phyloP scores from a whole-genome alignment of 2,329 filamentous ascomycete species.

The Trichophyton schoenleinii region DNA sequence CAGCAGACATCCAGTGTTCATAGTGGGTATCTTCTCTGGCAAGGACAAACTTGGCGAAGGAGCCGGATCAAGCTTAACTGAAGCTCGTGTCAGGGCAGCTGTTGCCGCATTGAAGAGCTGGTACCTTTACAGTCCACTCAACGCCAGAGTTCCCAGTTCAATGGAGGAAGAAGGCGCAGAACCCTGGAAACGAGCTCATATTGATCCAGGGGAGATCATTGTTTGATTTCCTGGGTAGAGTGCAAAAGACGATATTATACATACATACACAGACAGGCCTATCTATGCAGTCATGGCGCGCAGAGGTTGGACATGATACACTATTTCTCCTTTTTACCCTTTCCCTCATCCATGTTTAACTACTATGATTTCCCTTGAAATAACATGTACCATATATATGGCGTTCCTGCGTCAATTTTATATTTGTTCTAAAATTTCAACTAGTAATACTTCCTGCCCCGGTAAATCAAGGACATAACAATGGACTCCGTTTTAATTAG shows the following conservation, averaged over 20 bases:
- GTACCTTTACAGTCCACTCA: conserved; percentile 82
- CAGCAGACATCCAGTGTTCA: conserved; percentile 76
- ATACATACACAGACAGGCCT: background rate
- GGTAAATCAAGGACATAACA: too few relatives aligned
- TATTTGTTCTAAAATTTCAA: background rate
- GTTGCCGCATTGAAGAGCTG: conserved; percentile 81
- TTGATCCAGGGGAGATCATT: conserved; percentile 61
- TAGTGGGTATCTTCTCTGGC: conserved; percentile 89
- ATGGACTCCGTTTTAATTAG: too few relatives aligned
- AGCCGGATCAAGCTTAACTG: conserved; percentile 62
- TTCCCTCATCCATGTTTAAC: conserved; percentile 7
- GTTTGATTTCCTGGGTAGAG: conserved; percentile 23
- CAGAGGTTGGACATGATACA: background rate
- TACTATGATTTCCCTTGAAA: conserved; percentile 17
- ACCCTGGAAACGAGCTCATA: conserved; percentile 54
- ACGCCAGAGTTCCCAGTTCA: conserved; percentile 56
- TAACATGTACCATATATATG: conserved; percentile 15
- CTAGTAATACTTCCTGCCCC: too few relatives aligned
- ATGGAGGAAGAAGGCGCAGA: conserved; percentile 49
- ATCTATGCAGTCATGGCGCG: background rate
- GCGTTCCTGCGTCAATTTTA: conserved; percentile 8
- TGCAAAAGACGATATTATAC: conserved; percentile 9
- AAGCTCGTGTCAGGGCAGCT: conserved; percentile 65
- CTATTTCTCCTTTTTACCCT: background rate
- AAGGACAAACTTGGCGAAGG: conserved; percentile 85